These are phyloP conservation scores for Pythium brassicae DNA, from an alignment of 352 stramenopile species.

Conservation along the genomic window DNA sequence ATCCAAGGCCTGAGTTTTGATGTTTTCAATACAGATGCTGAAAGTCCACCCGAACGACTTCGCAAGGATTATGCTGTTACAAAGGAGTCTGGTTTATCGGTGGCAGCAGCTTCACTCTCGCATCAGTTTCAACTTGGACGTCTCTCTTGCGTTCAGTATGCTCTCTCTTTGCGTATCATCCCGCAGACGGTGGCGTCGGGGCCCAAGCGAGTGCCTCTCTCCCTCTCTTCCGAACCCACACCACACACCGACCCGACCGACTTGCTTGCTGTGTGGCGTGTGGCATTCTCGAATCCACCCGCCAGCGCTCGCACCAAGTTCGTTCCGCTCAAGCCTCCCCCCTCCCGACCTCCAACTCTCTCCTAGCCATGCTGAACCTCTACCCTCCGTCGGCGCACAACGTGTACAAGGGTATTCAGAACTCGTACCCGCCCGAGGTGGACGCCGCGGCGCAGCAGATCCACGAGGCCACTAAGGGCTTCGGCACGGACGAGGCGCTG, in stretches of 20 bases:
- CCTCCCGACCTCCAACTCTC: neutral
- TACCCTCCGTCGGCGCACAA: constrained; percentile 61
- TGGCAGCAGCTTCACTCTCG: too few relatives aligned
- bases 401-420: constrained; percentile 38
- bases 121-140: too few relatives aligned
- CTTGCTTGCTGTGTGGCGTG: too few relatives aligned
- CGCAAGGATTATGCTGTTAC: too few relatives aligned
- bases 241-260: neutral
- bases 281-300: constrained; percentile 1
- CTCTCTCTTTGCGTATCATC: too few relatives aligned
- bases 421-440: constrained; percentile 43
- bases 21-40: too few relatives aligned
- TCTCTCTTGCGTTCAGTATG: neutral
- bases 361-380: constrained; percentile 26
- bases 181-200: too few relatives aligned
- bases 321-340: neutral
- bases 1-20: too few relatives aligned
- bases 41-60: too few relatives aligned
- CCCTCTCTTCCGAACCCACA: constrained; percentile 1
- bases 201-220: neutral
- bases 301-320: neutral
- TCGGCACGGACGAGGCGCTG: constrained; percentile 73
- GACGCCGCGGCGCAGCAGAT: constrained; percentile 73
- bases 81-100: too few relatives aligned
- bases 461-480: constrained; percentile 50